phyloP scores from a whole-genome alignment of 2,329 filamentous ascomycete genomes.

The Monilinia laxa region DNA sequence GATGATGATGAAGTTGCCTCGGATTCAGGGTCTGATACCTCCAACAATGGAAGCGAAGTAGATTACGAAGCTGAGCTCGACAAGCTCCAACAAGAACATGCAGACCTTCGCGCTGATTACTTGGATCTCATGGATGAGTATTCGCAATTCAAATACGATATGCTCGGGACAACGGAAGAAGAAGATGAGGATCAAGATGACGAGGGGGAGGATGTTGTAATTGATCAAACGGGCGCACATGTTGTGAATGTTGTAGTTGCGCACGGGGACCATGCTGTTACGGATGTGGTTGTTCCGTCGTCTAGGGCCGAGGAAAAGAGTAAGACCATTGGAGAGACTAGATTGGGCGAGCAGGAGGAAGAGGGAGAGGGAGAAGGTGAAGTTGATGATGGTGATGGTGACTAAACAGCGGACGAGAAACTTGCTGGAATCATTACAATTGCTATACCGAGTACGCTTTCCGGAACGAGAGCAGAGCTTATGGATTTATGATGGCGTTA shows the following conservation, averaged over 20 bases:
- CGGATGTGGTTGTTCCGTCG: background rate
- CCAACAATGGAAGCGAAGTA: background rate
- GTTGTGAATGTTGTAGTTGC: background rate
- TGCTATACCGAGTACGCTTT: background rate
- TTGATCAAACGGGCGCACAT: background rate
- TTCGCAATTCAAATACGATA: background rate
- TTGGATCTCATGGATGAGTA: background rate
- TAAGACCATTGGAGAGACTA: background rate
- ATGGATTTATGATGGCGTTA: background rate
- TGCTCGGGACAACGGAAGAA: background rate
- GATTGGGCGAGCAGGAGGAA: background rate
- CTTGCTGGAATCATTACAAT: background rate
- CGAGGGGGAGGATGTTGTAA: background rate
- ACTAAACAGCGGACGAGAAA: background rate
- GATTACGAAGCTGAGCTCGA: background rate
- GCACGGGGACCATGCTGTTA: background rate
- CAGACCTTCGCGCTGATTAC: background rate
- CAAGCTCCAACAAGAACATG: background rate
- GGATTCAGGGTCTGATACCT: conserved; percentile 13
- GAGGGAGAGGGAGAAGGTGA: background rate
- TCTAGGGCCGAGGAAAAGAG: background rate
- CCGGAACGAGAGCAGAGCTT: background rate
- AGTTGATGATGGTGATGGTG: background rate
- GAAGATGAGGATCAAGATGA: background rate
- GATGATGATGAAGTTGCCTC: conserved; percentile 27